Base-by-base conservation (phyloP, 2,329 filamentous ascomycete species). In the Aureobasidium musti region DNA sequence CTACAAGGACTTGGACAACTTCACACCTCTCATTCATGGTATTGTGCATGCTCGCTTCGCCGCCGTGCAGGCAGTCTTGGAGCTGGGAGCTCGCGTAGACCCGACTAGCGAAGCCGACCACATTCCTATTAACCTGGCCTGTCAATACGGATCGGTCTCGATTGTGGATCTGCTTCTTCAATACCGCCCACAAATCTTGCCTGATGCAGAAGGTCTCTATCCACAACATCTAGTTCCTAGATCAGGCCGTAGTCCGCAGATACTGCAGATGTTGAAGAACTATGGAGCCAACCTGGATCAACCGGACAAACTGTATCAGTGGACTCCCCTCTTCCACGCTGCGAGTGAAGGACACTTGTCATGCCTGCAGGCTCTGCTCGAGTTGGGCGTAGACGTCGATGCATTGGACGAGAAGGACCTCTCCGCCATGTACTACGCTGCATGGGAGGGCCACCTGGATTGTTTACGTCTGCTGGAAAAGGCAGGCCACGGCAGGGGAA, bases 171-270 rank as follows among this genome's bases (percentile, higher is more conserved):
- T 97, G 68, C 86, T 99, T 0, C 82, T 99, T 60, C 88, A 91
- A 72, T 87, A 91, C 71, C 88, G 89, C 10, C 92, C 94, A 6
- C 84, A 86, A 66, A 89, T 99, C 67, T 82, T 97, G n/a, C 89
- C 95, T 10, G 95, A 99, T 78, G 95, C 95, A 2, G 95, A 99
- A 81, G 95, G 95, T 1, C 82, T 99, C 13, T 99, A 91, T 75
- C 95, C 95, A n/a, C 95, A 98, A 75, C 95, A 99, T 79, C 85
- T 98, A 39, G 94, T 98, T 23, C 94, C 95, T 28, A 86, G 95
- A 65, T 95, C 94, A 35, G 92, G 92, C 2, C 89, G 93, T 74
- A 90, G 88, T 0, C 90, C 92, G 1, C 84, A 91, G 65, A 84
- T 97, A 33, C 82, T 98, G 13, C 80, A 93, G 17, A 82, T 97